These are phyloP conservation scores for Pyrenophora graminea DNA, from an alignment of 2,329 filamentous ascomycete genomes.

Conservation along the genomic window DNA sequence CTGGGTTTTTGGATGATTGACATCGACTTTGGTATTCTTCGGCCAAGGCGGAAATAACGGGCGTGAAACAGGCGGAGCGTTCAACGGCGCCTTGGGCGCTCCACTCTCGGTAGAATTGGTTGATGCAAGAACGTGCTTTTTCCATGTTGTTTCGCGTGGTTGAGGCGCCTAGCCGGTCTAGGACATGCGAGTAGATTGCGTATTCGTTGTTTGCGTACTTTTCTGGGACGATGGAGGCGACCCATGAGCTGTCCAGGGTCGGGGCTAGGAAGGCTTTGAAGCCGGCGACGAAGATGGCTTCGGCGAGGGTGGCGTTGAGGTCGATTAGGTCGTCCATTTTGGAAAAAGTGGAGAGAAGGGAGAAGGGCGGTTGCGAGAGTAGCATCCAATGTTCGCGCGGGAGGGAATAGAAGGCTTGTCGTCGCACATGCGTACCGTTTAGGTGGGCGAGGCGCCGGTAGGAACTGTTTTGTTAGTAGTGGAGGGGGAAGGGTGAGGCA, in stretches of 20 bases:
- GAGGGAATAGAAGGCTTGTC: conserved; percentile 91
- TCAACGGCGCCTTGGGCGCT: conserved; percentile 75
- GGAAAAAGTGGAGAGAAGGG: conserved; percentile 76
- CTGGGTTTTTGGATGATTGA: neutral
- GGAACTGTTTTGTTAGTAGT: conserved; percentile 59
- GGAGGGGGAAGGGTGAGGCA: neutral
- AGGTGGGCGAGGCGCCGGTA: conserved; percentile 85
- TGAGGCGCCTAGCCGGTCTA: conserved; percentile 43
- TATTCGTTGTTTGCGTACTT: conserved; percentile 37
- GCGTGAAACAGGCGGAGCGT: conserved; percentile 75
- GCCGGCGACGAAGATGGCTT: conserved; percentile 67
- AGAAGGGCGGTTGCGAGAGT: conserved; percentile 80
- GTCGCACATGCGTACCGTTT: conserved; percentile 86
- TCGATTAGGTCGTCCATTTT: conserved; percentile 87
- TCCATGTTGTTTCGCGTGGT: conserved; percentile 78
- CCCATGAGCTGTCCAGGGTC: conserved; percentile 38
- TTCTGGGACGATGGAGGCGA: conserved; percentile 37
- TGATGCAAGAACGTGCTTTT: conserved; percentile 88
- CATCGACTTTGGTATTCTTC: conserved; percentile 45
- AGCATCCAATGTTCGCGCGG: conserved; percentile 82
- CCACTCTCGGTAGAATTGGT: conserved; percentile 97
- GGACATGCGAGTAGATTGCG: conserved; percentile 64
- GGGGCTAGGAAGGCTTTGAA: conserved; percentile 43
- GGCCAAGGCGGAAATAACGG: conserved; percentile 69
- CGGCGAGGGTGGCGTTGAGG: conserved; percentile 79